Base-by-base conservation (phyloP, 2,329 filamentous ascomycete genomes). In the Xylogone sp. region DNA sequence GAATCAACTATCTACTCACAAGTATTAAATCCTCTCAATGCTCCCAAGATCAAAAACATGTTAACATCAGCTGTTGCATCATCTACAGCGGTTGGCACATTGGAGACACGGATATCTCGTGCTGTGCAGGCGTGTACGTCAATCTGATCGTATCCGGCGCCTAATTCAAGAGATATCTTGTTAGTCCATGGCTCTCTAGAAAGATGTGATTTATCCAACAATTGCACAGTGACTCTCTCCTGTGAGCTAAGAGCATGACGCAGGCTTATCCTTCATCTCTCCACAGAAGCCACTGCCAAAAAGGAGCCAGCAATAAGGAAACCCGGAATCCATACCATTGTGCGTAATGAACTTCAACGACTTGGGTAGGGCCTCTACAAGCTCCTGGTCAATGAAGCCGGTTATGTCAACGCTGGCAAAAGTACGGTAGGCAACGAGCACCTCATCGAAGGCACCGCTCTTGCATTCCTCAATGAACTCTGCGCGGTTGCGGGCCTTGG, bases 71-170 rank as follows among this genome's bases (percentile, higher is more conserved):
- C 90, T 0, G 90, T 96, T 34, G 89, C 83, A 66, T 94, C 87
- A 67, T 94, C 85, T 43, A 91, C 87, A 22, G 87, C 86, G 0
- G 81, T 84, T n/a, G 89, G 90, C 1, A 87, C 86, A 69, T 95
- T 94, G 57, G 88, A 90, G 29, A 96, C 87, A 42, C 74, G 77
- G 57, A 95, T 78, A 21, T 75, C 74, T 49, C 82, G 82, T 1
- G 75, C 73, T 9, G 83, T 86, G 73, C 88, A 93, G 39, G 87
- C 86, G 45, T 79, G 67, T 8, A 92, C 75, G 67, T 92, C 85
- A 56, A 95, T 76, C 67, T 91, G 86, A 68, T 96, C 90, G 70
- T 96, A 96, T 34, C 91, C 91, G 51, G 90, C 88, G 55, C 88
- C 85, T 87, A 54, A 42, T 43, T 24, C 18, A 3, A 10, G 18